Evolutionary conservation across 2,329 filamentous ascomycete species (phyloP), one percentile per base, ranked within the genome.

Genomic region (Diplodia intermedia): DNA sequence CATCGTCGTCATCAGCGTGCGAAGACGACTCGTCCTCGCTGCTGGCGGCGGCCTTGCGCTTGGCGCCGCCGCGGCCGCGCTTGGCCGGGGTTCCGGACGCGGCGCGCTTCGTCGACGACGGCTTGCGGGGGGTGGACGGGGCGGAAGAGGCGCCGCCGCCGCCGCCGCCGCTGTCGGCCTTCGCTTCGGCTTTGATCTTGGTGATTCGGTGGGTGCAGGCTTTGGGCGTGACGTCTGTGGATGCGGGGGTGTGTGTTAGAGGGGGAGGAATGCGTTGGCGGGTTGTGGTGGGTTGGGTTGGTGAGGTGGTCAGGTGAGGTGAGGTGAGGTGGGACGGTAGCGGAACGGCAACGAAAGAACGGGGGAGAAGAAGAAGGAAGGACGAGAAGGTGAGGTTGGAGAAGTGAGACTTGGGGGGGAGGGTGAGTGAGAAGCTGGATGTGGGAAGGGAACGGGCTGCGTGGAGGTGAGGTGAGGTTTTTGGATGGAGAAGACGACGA

Each of bases 141-240:
- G 56, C 33, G 23, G 31, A 43, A n/a, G n/a, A 7, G n/a, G 11
- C 20, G 43, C 20, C 2, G 26, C 26, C 33, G 3, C 53, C 33
- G 12, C 20, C 15, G 31, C 33, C 18, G 7, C 29, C 23, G 23
- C n/a, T 54, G 9, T 43, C 40, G 26, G 52, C 36, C 14, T 57
- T 63, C 29, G 60, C 38, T 11, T 63, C 55, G 26, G 14, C 12
- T 57, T 69, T 70, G 23, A 71, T 43, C 8, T 67, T 68, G 23
- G 52, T 43, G 29, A 71, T 69, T 23, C 68, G 65, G 55, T 70
- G 70, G 4, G 63, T 66, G 43, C 68, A 52, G 0, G 69, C 70
- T 31, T 71, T 71, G 15, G 68, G 23, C 4, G 68, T 71, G 60
- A 53, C 55, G 6, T 70, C 70, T 70, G 36, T 20, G 52, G 23